Evolutionary conservation across 1,284 basidiomycete species (phyloP).

Genomic region (Omphalotus olearius): DNA sequence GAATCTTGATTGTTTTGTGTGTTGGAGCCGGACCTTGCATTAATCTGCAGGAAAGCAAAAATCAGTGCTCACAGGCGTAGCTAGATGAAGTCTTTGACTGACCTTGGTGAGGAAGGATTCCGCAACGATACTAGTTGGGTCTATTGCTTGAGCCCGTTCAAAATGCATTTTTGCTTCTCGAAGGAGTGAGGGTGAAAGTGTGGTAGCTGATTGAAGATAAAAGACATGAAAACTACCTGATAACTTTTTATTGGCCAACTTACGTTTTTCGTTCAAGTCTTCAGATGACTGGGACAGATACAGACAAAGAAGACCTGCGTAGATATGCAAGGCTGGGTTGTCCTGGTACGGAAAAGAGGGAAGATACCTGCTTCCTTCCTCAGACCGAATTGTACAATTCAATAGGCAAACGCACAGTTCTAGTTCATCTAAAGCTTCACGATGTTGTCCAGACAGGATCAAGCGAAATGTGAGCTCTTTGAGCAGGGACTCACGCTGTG

Average conservation of each 20-base stretch:
- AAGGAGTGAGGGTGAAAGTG: constrained; percentile 35
- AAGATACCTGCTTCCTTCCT: constrained; percentile 54
- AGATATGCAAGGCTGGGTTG: constrained; percentile 73
- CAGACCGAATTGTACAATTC: no score
- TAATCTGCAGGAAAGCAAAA: no score
- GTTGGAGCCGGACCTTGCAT: no score
- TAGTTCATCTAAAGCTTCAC: constrained; percentile 77
- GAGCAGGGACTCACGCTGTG: constrained; percentile 69
- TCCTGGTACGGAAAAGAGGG: constrained; percentile 83
- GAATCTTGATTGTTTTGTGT: no score
- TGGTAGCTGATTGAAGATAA: constrained; percentile 2
- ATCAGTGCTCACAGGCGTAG: no score
- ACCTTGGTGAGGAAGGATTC: constrained; percentile 52
- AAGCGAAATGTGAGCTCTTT: constrained; percentile 71
- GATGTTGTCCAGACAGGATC: constrained; percentile 51
- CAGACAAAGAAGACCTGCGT: constrained; percentile 74
- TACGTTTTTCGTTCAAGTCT: constrained; percentile 4
- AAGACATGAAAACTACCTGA: neutral
- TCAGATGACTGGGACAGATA: constrained; percentile 45
- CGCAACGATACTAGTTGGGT: constrained; percentile 54
- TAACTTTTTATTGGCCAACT: neutral
- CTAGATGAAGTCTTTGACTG: neutral
- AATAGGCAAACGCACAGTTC: constrained; percentile 58
- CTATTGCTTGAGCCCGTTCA: constrained; percentile 54
- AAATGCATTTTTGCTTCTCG: constrained; percentile 62